phyloP scores from a whole-genome alignment of 768 basidiomycete genomes.

The Boletus reticuloceps region DNA sequence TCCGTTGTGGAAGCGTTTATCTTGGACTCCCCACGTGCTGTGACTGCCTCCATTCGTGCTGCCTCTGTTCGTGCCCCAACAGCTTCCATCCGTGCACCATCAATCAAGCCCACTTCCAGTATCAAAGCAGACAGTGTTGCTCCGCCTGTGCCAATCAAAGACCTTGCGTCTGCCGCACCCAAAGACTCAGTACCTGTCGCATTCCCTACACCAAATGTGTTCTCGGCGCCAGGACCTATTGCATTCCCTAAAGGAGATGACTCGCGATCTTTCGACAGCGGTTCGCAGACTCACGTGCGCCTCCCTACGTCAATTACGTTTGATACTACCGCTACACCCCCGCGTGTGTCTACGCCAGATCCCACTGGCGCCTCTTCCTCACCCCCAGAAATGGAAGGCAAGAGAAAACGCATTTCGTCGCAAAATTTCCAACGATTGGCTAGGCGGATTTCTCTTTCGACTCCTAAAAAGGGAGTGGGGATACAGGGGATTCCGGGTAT shows the following conservation, averaged over 20 bases:
- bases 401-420: conserved; percentile 77
- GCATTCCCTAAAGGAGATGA: conserved; percentile 43
- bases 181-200: conserved; percentile 7
- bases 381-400: conserved; percentile 67
- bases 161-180: conserved; percentile 22
- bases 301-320: conserved; percentile 54
- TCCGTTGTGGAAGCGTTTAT: conserved; percentile 4
- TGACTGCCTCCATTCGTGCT: conserved; percentile 16
- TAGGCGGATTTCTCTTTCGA: conserved; percentile 63
- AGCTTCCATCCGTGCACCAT: conserved; percentile 18
- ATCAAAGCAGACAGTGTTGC: conserved; percentile 22
- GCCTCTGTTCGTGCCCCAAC: conserved; percentile 15
- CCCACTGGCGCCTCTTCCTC: conserved; percentile 51
- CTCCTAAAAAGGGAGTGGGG: conserved; percentile 53
- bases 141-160: conserved; percentile 28
- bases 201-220: conserved; percentile 28
- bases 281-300: conserved; percentile 25
- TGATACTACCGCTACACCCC: conserved; percentile 53
- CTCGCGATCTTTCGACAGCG: conserved; percentile 28
- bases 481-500: conserved; percentile 39
- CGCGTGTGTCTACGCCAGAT: conserved; percentile 72
- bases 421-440: conserved; percentile 86
- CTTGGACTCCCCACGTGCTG: conserved; percentile 16
- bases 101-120: conserved; percentile 23
- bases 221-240: conserved; percentile 34